Evolutionary conservation across 2,329 filamentous ascomycete species (phyloP).

Genomic region (Immersiporthe knoxdaviesiana): DNA sequence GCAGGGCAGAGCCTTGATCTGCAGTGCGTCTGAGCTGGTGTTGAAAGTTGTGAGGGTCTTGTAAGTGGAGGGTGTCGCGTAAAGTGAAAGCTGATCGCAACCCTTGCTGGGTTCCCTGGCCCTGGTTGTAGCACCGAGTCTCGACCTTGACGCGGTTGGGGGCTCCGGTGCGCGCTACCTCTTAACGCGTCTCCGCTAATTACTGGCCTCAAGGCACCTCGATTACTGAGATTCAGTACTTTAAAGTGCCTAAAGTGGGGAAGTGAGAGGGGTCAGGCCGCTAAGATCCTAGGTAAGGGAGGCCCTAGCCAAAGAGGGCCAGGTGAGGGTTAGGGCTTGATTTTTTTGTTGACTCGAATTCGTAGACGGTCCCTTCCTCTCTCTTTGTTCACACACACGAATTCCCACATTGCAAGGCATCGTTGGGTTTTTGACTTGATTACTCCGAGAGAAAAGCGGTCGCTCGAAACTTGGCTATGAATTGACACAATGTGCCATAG

Average conservation of each 20-base stretch:
- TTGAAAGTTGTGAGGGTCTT: background rate
- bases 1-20: background rate
- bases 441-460: no score
- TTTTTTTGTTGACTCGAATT: background rate
- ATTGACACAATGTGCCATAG: no score
- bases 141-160: conserved; percentile 4
- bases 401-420: background rate
- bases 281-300: background rate
- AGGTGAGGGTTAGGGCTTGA: background rate
- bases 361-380: background rate
- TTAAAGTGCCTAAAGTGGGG: background rate
- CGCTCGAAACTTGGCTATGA: no score
- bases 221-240: no score
- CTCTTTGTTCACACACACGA: background rate
- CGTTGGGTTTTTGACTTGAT: background rate
- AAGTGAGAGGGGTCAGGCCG: background rate
- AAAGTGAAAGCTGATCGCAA: background rate
- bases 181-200: conserved; percentile 1
- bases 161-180: background rate
- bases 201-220: background rate
- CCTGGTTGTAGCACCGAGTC: background rate
- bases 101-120: background rate
- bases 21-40: background rate
- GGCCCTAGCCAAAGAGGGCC: background rate
- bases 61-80: background rate